phyloP scores from a whole-genome alignment of 768 basidiomycete species.

The Termitomyces sp. region DNA sequence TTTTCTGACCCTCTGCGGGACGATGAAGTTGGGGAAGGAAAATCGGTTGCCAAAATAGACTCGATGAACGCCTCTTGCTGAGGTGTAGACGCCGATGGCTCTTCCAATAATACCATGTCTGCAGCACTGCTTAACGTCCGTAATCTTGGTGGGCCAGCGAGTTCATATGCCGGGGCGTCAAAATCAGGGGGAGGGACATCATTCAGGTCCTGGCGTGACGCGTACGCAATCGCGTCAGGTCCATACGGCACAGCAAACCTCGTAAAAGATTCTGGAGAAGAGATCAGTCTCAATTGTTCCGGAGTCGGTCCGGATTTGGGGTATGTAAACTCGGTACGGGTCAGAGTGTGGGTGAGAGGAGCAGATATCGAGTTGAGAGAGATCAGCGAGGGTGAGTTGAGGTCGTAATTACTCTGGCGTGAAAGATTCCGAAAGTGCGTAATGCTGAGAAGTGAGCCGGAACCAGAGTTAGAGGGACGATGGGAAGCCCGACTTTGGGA shows the following conservation, averaged over 20 bases:
- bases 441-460: constrained; percentile 32
- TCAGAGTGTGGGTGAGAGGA: constrained; percentile 68
- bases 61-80: not conserved
- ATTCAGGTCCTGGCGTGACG: constrained; percentile 34
- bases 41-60: not conserved
- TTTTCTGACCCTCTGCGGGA: not conserved
- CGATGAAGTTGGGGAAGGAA: not conserved
- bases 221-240: constrained; percentile 62
- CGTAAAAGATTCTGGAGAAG: constrained; percentile 58
- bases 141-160: constrained; percentile 22
- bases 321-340: constrained; percentile 67
- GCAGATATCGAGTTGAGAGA: constrained; percentile 72
- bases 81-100: not conserved
- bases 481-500: constrained; percentile 22
- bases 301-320: constrained; percentile 60
- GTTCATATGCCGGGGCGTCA: constrained; percentile 24
- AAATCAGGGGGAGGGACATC: constrained; percentile 52
- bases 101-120: constrained; percentile 7
- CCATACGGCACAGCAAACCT: constrained; percentile 77
- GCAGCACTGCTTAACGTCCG: constrained; percentile 20
- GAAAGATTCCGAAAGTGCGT: constrained; percentile 44
- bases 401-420: constrained; percentile 39
- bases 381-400: constrained; percentile 63
- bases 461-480: constrained; percentile 26
- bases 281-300: constrained; percentile 62